Conservation (phyloP, 768 basidiomycete genomes). For the Grammothele lineata region DNA sequence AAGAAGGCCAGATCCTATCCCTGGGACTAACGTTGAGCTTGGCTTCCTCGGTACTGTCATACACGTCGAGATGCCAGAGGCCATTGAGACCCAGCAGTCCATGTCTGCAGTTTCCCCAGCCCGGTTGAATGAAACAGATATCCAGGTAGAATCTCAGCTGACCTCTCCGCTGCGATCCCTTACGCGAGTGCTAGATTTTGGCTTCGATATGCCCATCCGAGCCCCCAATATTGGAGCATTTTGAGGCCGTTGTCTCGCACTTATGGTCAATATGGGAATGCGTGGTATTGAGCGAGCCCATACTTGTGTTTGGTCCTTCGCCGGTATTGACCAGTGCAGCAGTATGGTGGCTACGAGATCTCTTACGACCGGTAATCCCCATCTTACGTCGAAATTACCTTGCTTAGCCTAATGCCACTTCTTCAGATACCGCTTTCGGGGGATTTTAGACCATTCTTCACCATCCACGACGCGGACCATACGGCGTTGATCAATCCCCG, state of each 20-base stretch:
- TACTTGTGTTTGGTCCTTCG: slow-evolving; percentile 76
- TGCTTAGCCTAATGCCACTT: not conserved
- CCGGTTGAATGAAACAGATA: slow-evolving; percentile 5
- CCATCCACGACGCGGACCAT: slow-evolving; percentile 92
- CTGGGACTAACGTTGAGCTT: slow-evolving; percentile 67
- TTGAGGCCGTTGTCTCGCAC: slow-evolving; percentile 61
- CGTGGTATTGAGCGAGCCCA: slow-evolving; percentile 83
- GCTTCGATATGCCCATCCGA: slow-evolving; percentile 58
- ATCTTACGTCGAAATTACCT: not conserved
- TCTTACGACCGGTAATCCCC: slow-evolving; percentile 77
- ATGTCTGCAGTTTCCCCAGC: slow-evolving; percentile 4
- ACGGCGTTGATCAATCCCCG: slow-evolving; percentile 71
- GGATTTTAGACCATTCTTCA: slow-evolving; percentile 92
- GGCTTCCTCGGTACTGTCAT: slow-evolving; percentile 81
- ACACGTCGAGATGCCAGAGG: slow-evolving; percentile 65
- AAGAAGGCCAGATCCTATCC: slow-evolving; percentile 72
- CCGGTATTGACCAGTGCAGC: slow-evolving; percentile 84
- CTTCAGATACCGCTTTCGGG: slow-evolving; percentile 73
- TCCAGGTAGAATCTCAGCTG: too few relatives aligned
- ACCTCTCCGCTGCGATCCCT: too few relatives aligned
- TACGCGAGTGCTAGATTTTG: slow-evolving; percentile 49
- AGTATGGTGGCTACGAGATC: slow-evolving; percentile 88
- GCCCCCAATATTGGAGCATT: slow-evolving; percentile 54
- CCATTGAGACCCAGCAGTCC: slow-evolving; percentile 64
- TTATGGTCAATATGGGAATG: slow-evolving; percentile 94